Base-by-base conservation (phyloP, 2,329 filamentous ascomycete species). In the Aspergillus amoenus region DNA sequence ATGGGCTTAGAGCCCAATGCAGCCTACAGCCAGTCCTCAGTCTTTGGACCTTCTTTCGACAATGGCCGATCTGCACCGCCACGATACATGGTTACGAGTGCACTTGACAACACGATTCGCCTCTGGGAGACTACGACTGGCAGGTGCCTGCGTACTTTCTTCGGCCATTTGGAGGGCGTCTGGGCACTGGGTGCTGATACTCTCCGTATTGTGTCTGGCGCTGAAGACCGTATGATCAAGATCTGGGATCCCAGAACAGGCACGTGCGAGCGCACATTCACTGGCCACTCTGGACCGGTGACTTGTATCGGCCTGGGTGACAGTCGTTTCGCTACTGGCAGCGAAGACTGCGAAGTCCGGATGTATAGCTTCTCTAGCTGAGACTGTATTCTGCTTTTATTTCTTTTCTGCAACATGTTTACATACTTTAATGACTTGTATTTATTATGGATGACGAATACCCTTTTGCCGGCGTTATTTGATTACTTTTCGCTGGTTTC, bases 161-260 rank as follows among this genome's bases (percentile, higher is more conserved):
- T 97, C 71, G 94, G 94, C 0, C 94, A 99, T 68, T 84, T 99
- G 21, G 94, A 99, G 73, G 94, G 94, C 32, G 89, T 99, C 18
- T 99, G 94, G 94, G 89, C 90, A 5, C 81, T 99, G 3, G 91
- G 90, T 0, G 93, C 90, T 3, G 93, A 97, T 74, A 93, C 89
- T 1, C 79, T 97, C 18, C 86, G 94, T 11, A 86, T 96, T 15
- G 91, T 97, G 13, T 91, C 89, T 17, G 93, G 93, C 0, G 90
- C 91, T 11, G 92, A 97, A 73, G 94, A 99, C 75, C 88, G 91
- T 42, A 95, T 93, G 86, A 90, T 96, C 67, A 97, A 97, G 78
- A 86, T 90, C 32, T 99, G 94, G 94, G 93, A 97, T 75, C 90
- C 93, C 15, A 81, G 92, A 56, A 93, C 90, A 1, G 94, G 94